Conservation (phyloP, 768 basidiomycete species). For the Tulasnella sp. region DNA sequence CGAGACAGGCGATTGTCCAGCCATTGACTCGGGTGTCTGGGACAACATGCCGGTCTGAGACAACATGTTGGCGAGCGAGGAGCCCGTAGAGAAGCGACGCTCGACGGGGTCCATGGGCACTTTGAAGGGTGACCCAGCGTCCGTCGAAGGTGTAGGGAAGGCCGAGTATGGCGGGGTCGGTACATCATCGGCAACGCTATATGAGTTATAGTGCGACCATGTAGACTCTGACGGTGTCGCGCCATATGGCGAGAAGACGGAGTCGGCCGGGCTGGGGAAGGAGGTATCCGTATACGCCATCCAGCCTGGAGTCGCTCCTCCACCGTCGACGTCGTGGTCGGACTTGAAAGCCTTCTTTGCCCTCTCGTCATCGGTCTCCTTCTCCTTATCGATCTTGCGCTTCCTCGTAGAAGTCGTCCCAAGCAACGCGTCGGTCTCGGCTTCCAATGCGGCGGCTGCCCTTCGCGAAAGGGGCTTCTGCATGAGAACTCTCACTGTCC, state of each 20-base stretch:
- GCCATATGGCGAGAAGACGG: conserved; percentile 9
- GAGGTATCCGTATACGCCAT: neutral
- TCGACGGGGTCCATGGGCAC: conserved; percentile 2
- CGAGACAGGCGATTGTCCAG: conserved; percentile 4
- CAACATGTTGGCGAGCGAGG: conserved; percentile 9
- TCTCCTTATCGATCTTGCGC: conserved; percentile 15
- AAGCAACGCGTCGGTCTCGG: conserved; percentile 13
- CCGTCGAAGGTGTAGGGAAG: conserved; percentile 12
- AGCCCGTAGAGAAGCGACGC: conserved; percentile 10
- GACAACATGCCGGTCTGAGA: conserved; percentile 6
- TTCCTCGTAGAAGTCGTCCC: conserved; percentile 15
- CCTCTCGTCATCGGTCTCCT: neutral
- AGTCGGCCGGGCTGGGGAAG: conserved; percentile 11
- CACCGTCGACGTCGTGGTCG: neutral
- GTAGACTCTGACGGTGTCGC: conserved; percentile 7
- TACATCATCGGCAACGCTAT: conserved; percentile 5
- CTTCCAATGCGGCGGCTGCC: conserved; percentile 14
- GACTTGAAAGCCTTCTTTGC: conserved; percentile 6
- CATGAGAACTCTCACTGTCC: conserved; percentile 14
- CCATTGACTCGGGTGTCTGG: conserved; percentile 4
- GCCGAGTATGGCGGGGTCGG: conserved; percentile 14
- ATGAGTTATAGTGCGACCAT: conserved; percentile 6
- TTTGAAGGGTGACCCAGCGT: conserved; percentile 14
- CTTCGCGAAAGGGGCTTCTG: conserved; percentile 12
- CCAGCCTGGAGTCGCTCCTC: neutral